Base-by-base conservation (phyloP, 1,284 basidiomycete genomes). In the Farysia itapuensis region DNA sequence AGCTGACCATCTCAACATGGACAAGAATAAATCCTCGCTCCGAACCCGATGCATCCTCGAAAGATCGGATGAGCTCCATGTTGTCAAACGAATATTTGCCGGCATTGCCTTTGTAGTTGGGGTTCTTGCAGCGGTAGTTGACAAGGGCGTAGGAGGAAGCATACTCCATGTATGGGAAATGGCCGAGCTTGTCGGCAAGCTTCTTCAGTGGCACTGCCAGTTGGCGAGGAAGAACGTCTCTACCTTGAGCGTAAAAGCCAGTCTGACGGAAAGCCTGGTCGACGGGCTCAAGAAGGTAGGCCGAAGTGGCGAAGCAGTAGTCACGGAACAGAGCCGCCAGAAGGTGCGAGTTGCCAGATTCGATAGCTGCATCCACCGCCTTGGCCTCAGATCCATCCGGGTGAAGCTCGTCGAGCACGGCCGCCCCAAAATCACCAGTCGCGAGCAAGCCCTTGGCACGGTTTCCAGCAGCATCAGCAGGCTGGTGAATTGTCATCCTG, bases 261-360 rank as follows among this genome's bases (percentile, higher is more conserved):
- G 72, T 74, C 29, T 50, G 32, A 8, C 61, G 50, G 47, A 50
- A 74, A 5, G 51, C 41, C 0, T 39, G 42, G 36, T 74, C 72
- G 21, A 66, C 61, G 4, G 72, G 72, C 45, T 74, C 72, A 16
- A 74, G 44, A 13, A 74, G 59, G 33, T 74, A 74, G 4, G 72
- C 71, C 9, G 64, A 67, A 3, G 70, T 71, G 1, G 54, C 43
- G 29, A 74, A 74, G 49, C 72, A 70, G 50, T 63, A 70, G 32
- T 74, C 72, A 2, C 72, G 44, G 49, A 74, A 74, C n/a, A 74
- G 58, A n/a, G 72, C 72, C 8, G 64, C 60, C n/a, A 74, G 45
- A 7, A 74, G 43, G 20, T 51, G 63, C 13, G 54, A 52, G 34
- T 72, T 41, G 2, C 50, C 54, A 2, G 39, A 35, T 25, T 37